Evolutionary conservation across 108 stramenopile species (phyloP).

Genomic region (Cyclotella distinguenda): DNA sequence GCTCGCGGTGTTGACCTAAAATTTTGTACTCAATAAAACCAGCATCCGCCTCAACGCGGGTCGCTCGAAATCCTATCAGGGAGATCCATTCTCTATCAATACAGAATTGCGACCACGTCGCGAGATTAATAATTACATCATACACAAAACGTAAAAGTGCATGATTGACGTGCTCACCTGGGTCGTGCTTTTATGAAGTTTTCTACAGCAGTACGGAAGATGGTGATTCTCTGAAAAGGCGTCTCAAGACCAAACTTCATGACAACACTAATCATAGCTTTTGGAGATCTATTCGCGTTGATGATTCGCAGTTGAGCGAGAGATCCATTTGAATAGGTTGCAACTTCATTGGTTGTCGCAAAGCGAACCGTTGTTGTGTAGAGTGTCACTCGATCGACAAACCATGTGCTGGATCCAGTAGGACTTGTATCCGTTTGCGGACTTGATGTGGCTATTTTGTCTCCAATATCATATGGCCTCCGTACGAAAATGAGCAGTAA

Average conservation of each 20-base stretch:
- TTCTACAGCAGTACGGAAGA: slow-evolving; percentile 63
- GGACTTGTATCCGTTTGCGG: slow-evolving; percentile 32
- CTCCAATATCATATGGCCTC: slow-evolving; percentile 49
- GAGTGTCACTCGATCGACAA: slow-evolving; percentile 64
- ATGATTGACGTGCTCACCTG: slow-evolving; percentile 3
- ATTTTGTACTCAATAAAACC: slow-evolving; percentile 63
- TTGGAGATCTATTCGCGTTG: slow-evolving; percentile 69
- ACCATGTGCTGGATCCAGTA: slow-evolving; percentile 58
- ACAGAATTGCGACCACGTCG: too few species aligned
- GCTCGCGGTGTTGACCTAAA: slow-evolving; percentile 54
- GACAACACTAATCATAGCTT: slow-evolving; percentile 44
- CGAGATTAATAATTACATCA: too few species aligned
- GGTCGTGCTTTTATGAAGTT: slow-evolving; percentile 64
- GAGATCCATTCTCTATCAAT: slow-evolving; percentile 60
- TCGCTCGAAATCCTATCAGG: slow-evolving; percentile 53
- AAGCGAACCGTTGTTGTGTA: slow-evolving; percentile 68
- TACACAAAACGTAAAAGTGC: background rate
- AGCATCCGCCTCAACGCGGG: slow-evolving; percentile 54
- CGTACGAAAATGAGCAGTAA: slow-evolving; percentile 60
- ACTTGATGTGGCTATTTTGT: slow-evolving; percentile 42
- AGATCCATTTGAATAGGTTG: slow-evolving; percentile 67
- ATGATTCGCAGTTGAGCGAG: slow-evolving; percentile 62
- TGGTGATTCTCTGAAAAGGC: slow-evolving; percentile 42
- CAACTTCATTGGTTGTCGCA: slow-evolving; percentile 68
- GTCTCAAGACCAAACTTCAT: slow-evolving; percentile 66